Base-by-base conservation (phyloP, 306 rosid species). In the Quercus wislizeni region DNA sequence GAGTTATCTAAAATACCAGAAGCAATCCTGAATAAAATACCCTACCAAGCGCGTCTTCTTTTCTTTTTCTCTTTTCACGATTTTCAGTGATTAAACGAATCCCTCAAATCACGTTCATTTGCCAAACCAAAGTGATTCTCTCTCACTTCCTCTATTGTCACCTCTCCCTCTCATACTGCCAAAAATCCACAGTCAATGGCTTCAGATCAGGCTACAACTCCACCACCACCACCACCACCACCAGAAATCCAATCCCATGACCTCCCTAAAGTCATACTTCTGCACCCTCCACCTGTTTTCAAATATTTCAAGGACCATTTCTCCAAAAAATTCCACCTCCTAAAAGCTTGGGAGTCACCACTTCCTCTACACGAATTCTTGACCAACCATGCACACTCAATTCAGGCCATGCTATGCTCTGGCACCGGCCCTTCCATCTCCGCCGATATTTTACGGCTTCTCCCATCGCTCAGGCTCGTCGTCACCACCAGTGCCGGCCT, bases 381-480 rank as follows among this genome's bases (percentile, higher is more conserved):
- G 38, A 0, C n/a, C 49, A 1, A 71, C 57, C 28, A 82, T 23
- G 79, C 35, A 0, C 58, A 55, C 12, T 83, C 88, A 18, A 27
- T 82, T 23, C 55, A 19, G 21, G 91, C 87, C 63, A 5, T 87
- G 3, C 76, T 87, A 19, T 84, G 83, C 67, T 1, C 35, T 41
- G 13, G 19, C 57, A n/a, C 27, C 4, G 2, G n/a, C 3, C 43
- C 17, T 59, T 10, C 23, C 17, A 12, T 84, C 65, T 11, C 73
- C 46, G 73, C 83, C 54, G 77, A 80, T 0, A 5, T 77, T 49
- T 69, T 90, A 77, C 55, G 63, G 25, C 75, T 51, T 28, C 70
- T 86, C 0, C 94, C 92, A 0, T 82, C 88, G 1, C 81, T 90
- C 41, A 67, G 81, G 59, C 85, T 88, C 2, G 15, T 90, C 11